Conservation (phyloP, 78 protist genomes). For the Isochrysis galbana region DNA sequence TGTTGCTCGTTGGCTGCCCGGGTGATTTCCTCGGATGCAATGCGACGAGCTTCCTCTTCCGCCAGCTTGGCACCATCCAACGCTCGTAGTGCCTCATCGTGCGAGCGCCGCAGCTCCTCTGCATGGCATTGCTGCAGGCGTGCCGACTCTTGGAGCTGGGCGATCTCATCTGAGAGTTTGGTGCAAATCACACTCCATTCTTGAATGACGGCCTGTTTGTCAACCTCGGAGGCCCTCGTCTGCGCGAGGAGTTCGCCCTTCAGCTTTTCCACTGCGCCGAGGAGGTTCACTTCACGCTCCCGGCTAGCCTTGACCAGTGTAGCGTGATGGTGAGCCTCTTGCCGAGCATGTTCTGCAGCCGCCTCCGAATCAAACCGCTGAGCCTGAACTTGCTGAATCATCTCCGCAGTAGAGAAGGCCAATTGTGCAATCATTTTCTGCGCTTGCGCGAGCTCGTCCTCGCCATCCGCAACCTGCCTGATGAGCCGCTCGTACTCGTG, state of each 20-base stretch:
- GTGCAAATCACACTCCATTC: background rate
- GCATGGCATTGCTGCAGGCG: background rate
- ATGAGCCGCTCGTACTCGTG: background rate
- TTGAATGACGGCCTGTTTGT: background rate
- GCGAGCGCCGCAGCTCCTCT: background rate
- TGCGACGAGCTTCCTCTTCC: background rate
- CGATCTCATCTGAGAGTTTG: background rate
- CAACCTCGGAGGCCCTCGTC: background rate
- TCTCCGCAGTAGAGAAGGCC: background rate
- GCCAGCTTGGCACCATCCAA: background rate
- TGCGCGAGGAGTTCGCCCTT: background rate
- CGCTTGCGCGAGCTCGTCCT: background rate
- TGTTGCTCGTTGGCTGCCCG: background rate
- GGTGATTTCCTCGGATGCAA: background rate
- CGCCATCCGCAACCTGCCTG: background rate
- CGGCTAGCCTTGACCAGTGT: background rate
- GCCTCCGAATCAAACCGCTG: background rate
- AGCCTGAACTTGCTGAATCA: background rate
- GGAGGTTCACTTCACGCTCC: background rate
- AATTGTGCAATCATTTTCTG: background rate
- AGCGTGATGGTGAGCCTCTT: background rate
- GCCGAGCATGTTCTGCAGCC: background rate
- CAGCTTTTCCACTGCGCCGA: background rate
- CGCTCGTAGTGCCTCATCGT: background rate
- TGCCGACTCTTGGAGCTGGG: background rate